Evolutionary conservation across 768 basidiomycete genomes (phyloP), one percentile per base, ranked within the genome.

Genomic region (Exsudoporus frostii): DNA sequence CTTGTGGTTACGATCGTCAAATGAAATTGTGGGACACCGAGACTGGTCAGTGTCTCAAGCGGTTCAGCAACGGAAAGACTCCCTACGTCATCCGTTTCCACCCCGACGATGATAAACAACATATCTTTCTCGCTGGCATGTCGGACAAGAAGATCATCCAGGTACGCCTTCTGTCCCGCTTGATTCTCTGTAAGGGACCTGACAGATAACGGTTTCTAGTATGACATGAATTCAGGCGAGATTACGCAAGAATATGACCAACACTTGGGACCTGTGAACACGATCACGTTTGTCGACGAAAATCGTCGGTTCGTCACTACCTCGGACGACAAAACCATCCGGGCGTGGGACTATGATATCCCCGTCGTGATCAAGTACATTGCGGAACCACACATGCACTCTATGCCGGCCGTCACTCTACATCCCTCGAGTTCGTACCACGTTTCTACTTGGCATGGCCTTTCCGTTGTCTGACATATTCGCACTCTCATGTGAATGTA

Each of bases 11-110:
- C 64, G 97, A 99, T 71, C 88, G 94, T 46, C 89, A 93, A 68
- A 94, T 98, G 86, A 99, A 99, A 72, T 78, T 98, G 13, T 99
- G 97, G 97, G 96, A 99, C 64, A 98, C 97, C 19, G 97, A 99
- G 74, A 98, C 97, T 0, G 96, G 94, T 1, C 92, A 98, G 74
- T 98, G 97, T 73, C 73, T 97, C 55, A 90, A 98, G 69, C 88
- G 95, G 7, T 99, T 98, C 74, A 88, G 90, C 59, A 98, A 98
- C 64, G 97, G 96, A 57, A 98, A 98, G 77, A 94, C 94, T 19
- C 94, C 97, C 11, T 94, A 98, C 68, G 93, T 96, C 46, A 79
- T 98, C 49, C 84, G 86, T 50, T 99, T 98, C 77, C 90, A 98
- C 69, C 97, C 97, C 7, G 96, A 97, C 66, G 80, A 89, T 51